Evolutionary conservation across 805 yeast genomes (phyloP), one percentile per base, ranked within the genome.

Genomic region (Starmerella lactis-condensi): DNA sequence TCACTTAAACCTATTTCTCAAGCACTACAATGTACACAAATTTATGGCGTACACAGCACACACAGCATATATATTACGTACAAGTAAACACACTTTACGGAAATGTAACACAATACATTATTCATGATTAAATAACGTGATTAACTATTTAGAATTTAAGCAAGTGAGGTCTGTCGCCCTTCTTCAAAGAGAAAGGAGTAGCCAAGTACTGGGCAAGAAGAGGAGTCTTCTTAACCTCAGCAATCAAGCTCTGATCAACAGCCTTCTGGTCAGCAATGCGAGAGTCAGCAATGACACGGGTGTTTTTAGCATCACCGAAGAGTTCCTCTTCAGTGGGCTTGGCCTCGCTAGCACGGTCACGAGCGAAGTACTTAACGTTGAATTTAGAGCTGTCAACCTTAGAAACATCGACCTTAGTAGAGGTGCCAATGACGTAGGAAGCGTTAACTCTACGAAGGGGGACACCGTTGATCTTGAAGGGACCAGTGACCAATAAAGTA

Each of bases 381-480:
- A 77, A 85, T 66, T 85, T 89, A 56, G 81, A 67, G 18, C 28
- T 37, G 50, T 78, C 82, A 49, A 82, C 79, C 47, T 73, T 62
- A 37, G 70, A 67, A 48, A 85, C 75, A 47, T 71, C 63, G 54
- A 89, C 77, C 61, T 69, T 65, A 65, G 98, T 89, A 50, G 94
- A 81, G 58, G 98, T 85, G 56, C 95, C 96, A 66, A 85, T 85
- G 52, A 89, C 98, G 67, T 85, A 89, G 65, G 93, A 79, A 53
- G 95, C 75, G 64, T 85, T 89, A 52, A 85, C 96, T 72, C 95
- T 79, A 76, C 96, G 82, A 63, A 85, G 72, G 62, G 98, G 96
- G 51, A 85, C 98, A 70, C 98, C 98, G 69, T 85, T 85, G 56
- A 85, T 79, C 74, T 89, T 85, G 93, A 85, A 89, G 56, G 98